These are phyloP conservation scores for Aspergillus sclerotioniger DNA, from an alignment of 495 filamentous ascomycete genomes.

Conservation along the genomic window DNA sequence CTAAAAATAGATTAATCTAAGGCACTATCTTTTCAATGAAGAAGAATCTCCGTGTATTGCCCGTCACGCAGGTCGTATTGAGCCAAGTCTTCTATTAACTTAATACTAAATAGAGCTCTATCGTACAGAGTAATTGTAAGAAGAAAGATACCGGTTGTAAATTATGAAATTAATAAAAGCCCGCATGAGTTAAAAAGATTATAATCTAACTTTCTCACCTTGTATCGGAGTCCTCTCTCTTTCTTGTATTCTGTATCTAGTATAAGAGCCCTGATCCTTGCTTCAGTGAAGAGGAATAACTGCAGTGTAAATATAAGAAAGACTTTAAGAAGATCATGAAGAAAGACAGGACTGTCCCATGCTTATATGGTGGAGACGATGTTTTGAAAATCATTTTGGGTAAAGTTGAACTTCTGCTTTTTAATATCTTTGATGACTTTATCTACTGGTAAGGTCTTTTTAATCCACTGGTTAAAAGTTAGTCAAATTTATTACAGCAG, in stretches of 20 bases:
- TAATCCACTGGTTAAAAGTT: slow-evolving; percentile 4
- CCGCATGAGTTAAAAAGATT: background rate
- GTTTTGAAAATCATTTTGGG: slow-evolving; percentile 19
- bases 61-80: slow-evolving; percentile 1
- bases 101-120: slow-evolving; percentile 8
- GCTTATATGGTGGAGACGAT: slow-evolving; percentile 18
- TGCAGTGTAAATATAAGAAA: slow-evolving; percentile 22
- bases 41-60: slow-evolving; percentile 6
- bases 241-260: no score
- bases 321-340: slow-evolving; percentile 21
- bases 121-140: slow-evolving; percentile 7
- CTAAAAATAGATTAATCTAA: no score
- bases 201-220: slow-evolving; percentile 8
- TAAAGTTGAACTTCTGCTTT: slow-evolving; percentile 19
- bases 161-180: background rate
- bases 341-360: slow-evolving; percentile 16
- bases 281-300: slow-evolving; percentile 24
- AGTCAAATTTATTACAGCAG: slow-evolving; percentile 5
- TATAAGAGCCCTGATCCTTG: slow-evolving; percentile 25
- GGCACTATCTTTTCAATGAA: no score
- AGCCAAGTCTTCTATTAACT: slow-evolving; percentile 7
- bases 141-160: slow-evolving; percentile 6
- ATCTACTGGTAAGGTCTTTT: slow-evolving; percentile 13
- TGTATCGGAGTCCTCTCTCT: slow-evolving; percentile 16
- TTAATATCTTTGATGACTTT: slow-evolving; percentile 19